Conservation (phyloP, 306 rosid species). For the Quercus robur region DNA sequence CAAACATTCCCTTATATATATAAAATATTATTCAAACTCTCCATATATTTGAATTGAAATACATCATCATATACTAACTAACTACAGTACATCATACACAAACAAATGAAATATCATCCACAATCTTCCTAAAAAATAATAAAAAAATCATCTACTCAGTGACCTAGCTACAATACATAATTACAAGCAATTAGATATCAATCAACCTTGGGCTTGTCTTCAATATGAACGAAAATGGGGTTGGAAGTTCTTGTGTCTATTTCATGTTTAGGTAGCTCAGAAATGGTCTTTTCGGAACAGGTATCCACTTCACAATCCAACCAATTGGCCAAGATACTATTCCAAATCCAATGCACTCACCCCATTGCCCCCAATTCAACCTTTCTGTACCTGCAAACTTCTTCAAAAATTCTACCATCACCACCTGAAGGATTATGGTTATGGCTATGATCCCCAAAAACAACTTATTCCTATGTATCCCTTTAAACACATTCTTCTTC, state of each 20-base stretch:
- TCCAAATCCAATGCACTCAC: slow-evolving; percentile 11
- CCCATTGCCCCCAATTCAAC: slow-evolving; percentile 26
- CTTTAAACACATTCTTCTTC: slow-evolving; percentile 28
- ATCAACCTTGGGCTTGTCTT: too few relatives aligned
- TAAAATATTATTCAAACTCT: too few relatives aligned
- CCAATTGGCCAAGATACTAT: slow-evolving; percentile 21
- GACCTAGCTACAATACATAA: too few relatives aligned
- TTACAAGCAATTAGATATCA: too few relatives aligned
- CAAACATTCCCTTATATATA: too few relatives aligned
- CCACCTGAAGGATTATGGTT: slow-evolving; percentile 24
- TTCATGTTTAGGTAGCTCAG: not conserved
- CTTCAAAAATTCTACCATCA: slow-evolving; percentile 30
- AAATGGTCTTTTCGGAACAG: slow-evolving; percentile 6
- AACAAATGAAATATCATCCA: too few relatives aligned
- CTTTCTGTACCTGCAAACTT: slow-evolving; percentile 27
- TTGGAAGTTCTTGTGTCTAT: not conserved
- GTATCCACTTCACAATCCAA: slow-evolving; percentile 21
- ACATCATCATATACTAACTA: too few relatives aligned
- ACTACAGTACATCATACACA: too few relatives aligned
- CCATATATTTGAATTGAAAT: too few relatives aligned
- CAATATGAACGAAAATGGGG: too few relatives aligned
- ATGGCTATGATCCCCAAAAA: slow-evolving; percentile 20
- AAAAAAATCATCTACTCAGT: not conserved
- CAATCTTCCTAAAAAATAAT: too few relatives aligned
- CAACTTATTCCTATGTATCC: slow-evolving; percentile 16